Base-by-base conservation (phyloP, 805 yeast species). In the Candida tammaniensis region DNA sequence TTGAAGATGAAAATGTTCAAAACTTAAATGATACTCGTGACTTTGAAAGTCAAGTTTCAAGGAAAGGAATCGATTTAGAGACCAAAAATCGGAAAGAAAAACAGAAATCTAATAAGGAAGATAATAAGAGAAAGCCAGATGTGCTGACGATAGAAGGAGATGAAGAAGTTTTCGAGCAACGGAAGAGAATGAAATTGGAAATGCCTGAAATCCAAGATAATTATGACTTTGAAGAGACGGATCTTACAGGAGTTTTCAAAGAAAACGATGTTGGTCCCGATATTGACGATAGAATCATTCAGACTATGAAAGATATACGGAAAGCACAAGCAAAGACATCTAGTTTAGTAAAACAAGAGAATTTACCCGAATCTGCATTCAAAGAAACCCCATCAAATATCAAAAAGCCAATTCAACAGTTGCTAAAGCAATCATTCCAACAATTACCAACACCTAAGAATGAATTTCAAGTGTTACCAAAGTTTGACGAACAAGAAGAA, bases 1-100 rank as follows among this genome's bases (percentile, higher is more conserved):
- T 80, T 0, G 48, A 66, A 0, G 76, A 72, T n/a, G 97, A 89
- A 52, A 57, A 59, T 10, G 47, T 46, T 10, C 41, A 44, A 3
- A 77, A 80, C 38, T 50, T 49, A 2, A 38, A 38, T 6, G 70
- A 64, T 1, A 55, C 65, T 27, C 40, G 39, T 1, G 55, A 51
- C 13, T 84, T 76, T 55, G 73, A 70, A 35, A 54, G 48, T 5
- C 46, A 51, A 4, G 76, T 79, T 0, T 56, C 64, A 2, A 52
- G 52, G 12, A 51, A 55, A 15, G 86, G 86, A 4, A 47, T 77
- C 6, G 49, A 57, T 16, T 58, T 70, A 24, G 54, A 60, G 31
- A 68, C 54, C 11, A 55, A 54, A 9, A 59, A 64, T 33, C 44
- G 51, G 17, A 48, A 48, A 39, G 61, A 15, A 12, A 47, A 24